Evolutionary conservation across 2,329 filamentous ascomycete genomes (phyloP), one percentile per base, ranked within the genome.

Genomic region (Trichoderma asperellum): DNA sequence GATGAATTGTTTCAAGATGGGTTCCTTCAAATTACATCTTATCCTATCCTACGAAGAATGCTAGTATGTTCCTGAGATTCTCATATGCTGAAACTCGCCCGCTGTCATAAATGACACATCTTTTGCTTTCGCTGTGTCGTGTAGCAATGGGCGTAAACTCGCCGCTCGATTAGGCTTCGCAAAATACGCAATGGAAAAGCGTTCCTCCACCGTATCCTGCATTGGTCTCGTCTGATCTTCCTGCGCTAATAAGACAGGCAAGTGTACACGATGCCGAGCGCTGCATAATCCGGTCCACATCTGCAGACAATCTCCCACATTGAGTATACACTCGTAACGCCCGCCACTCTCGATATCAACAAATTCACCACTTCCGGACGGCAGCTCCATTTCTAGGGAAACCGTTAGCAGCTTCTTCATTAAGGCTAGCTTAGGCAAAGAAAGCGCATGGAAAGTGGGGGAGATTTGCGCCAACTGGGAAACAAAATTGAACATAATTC

Each of bases 61-160:
- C 55, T 58, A 58, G 32, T 68, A 68, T 35, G 65, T 68, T 8
- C 65, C 65, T 43, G 32, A 37, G 24, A 68, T 68, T 2, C 65
- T 43, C 65, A 68, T 68, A 5, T 68, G 56, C 29, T 68, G 65
- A 59, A 68, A 68, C 65, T 68, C 65, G 37, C 56, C 55, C 16
- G 65, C 65, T n/a, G 65, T 68, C 65, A 61, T 68, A 52, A 52
- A 52, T 21, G 49, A 18, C 56, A n/a, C 29, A 14, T 61, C 43
- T 16, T 68, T 12, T n/a, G 14, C 21, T 24, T 16, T 21, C 21
- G 12, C 37, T 21, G 5, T 35, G 18, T 12, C 56, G 16, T 66
- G 21, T 21, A 68, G 65, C 14, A 68, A 16, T 12, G 65, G 65
- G n/a, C 55, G 40, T 37, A 68, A 32, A 53, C 37, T 47, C 12